Evolutionary conservation across 2,329 filamentous ascomycete genomes (phyloP).

Genomic region (Paracoccidioides lutzii): DNA sequence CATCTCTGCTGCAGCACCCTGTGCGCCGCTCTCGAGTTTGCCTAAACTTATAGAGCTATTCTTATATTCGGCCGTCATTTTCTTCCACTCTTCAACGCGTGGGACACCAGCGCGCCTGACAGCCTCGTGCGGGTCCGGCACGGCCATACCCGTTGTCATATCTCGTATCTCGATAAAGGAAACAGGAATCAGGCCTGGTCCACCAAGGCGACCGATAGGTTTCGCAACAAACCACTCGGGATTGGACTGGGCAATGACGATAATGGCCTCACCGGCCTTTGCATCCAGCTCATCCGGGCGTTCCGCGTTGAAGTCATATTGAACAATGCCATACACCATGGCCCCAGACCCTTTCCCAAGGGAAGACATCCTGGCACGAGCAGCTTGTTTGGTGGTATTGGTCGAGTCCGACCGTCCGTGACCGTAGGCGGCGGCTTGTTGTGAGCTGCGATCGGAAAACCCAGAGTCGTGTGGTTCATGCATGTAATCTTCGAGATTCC

Average conservation of each 20-base stretch:
- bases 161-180: conserved; percentile 94
- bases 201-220: conserved; percentile 92
- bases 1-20: conserved; percentile 55
- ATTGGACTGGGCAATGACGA: conserved; percentile 96
- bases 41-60: conserved; percentile 96
- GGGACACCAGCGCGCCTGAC: conserved; percentile 82
- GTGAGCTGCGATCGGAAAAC: conserved; percentile 52
- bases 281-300: conserved; percentile 92
- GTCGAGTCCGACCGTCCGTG: conserved; percentile 20
- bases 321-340: conserved; percentile 93
- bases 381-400: conserved; percentile 21
- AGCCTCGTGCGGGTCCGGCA: conserved; percentile 69
- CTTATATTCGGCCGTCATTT: conserved; percentile 98
- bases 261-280: conserved; percentile 89
- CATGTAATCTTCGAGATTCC: conserved; percentile 36
- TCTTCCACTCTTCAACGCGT: conserved; percentile 97
- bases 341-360: conserved; percentile 50
- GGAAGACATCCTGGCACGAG: conserved; percentile 31
- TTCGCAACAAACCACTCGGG: conserved; percentile 99
- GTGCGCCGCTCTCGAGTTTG: conserved; percentile 49
- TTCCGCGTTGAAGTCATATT: conserved; percentile 94
- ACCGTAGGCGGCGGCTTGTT: conserved; percentile 14
- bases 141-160: conserved; percentile 74
- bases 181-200: conserved; percentile 87
- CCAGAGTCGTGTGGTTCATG: conserved; percentile 77